Evolutionary conservation across 768 basidiomycete genomes (phyloP).

Genomic region (Macrolepiota fuliginosa): DNA sequence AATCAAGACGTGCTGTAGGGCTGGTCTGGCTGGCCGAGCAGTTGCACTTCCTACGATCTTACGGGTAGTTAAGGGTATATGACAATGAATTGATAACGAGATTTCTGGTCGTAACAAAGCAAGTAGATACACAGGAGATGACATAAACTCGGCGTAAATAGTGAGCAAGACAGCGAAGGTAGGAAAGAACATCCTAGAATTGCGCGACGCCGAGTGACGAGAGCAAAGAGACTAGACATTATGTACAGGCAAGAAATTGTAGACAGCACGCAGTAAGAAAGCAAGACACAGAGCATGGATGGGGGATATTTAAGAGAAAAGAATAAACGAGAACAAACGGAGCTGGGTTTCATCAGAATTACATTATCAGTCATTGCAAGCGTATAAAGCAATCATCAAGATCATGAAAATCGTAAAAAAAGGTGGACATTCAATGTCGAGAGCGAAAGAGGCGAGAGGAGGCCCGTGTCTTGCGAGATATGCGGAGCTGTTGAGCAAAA

Average conservation of each 20-base stretch:
- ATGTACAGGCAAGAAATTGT: slow-evolving; percentile 3
- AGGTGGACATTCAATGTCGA: background rate
- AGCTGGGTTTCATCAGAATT: background rate
- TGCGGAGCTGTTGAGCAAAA: background rate
- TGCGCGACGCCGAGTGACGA: background rate
- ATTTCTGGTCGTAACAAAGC: background rate
- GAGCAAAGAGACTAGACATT: background rate
- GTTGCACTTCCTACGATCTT: too few relatives aligned
- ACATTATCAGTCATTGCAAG: background rate
- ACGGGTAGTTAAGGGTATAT: too few relatives aligned
- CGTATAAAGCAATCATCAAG: slow-evolving; percentile 1
- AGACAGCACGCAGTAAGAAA: background rate
- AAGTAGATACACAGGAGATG: background rate
- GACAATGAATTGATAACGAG: too few relatives aligned
- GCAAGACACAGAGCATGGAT: slow-evolving; percentile 8
- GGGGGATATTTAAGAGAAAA: background rate
- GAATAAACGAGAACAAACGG: background rate
- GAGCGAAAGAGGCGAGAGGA: background rate
- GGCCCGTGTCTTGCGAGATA: slow-evolving; percentile 1
- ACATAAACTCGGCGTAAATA: background rate
- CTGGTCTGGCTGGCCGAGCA: too few relatives aligned
- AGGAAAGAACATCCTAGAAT: background rate
- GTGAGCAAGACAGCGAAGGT: background rate
- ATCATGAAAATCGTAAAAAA: slow-evolving; percentile 3
- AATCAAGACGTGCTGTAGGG: too few relatives aligned